Percentiles rank a stretch among this genome's conserved stretches.
Conservation (phyloP, 257 asterid genomes). For the Solanum appendiculatum region DNA sequence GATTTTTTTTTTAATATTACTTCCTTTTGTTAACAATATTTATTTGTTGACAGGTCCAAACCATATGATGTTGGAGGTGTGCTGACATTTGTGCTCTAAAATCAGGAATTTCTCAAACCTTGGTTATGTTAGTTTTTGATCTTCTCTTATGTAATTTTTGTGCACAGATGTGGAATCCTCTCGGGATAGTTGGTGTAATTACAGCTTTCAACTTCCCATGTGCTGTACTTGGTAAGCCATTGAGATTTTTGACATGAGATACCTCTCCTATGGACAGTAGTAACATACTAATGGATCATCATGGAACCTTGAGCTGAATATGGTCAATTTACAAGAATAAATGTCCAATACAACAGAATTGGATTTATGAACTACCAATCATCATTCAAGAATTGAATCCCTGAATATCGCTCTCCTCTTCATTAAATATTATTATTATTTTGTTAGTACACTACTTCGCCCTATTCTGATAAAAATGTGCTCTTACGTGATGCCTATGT, state of each 20-base stretch:
- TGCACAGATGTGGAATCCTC: slow-evolving; percentile 96
- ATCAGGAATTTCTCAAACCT: neutral
- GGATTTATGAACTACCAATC: neutral
- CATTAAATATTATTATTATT: neutral
- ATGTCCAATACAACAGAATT: neutral
- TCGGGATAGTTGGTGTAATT: slow-evolving; percentile 89
- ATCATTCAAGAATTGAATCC: neutral
- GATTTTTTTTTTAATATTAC: neutral
- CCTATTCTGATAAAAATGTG: neutral
- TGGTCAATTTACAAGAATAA: neutral
- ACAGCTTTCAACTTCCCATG: slow-evolving; percentile 99
- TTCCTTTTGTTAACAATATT: neutral
- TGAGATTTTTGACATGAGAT: neutral
- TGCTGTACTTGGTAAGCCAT: slow-evolving; percentile 89
- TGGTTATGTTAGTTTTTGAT: neutral
- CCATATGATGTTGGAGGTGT: slow-evolving; percentile 98
- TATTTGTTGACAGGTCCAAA: slow-evolving; percentile 70
- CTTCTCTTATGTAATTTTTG: slow-evolving; percentile 3
- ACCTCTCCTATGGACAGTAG: neutral
- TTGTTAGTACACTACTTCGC: neutral
- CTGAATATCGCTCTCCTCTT: neutral
- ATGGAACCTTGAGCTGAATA: neutral
- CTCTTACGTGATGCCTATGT: neutral
- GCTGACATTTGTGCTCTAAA: slow-evolving; percentile 10
- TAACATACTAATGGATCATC: neutral